Base-by-base conservation (phyloP, 352 stramenopile genomes). In the Pythium rishiriense region DNA sequence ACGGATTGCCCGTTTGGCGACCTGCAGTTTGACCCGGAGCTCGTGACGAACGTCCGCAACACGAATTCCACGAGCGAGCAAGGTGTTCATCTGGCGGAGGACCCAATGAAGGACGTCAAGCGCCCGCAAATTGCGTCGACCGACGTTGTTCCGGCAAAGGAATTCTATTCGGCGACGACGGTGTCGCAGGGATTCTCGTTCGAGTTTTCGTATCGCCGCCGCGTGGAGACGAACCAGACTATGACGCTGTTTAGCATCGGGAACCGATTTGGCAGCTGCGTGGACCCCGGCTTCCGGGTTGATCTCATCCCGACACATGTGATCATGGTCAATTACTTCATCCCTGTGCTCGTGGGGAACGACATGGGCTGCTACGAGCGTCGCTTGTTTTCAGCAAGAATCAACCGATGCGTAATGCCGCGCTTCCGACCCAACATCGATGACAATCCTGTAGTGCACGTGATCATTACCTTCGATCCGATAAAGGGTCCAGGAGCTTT, bases 171-270 rank as follows among this genome's bases (percentile, higher is more conserved):
- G 49, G 73, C 76, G 14, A 58, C 21, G 14, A 53, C 33, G 22
- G 25, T 19, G 17, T 24, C 31, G 1, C 14, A 17, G 2, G 24
- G 86, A 4, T 68, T 90, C 41, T 88, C 78, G 11, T 91, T 94
- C 49, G 86, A 94, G 54, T 74, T 92, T 58, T 74, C 82, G 5
- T 63, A 91, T 10, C 77, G 85, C 7, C 68, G 73, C 8, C 80
- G 72, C 2, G 33, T 61, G 1, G 21, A 61, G 19, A 49, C 26
- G 1, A 87, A 83, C 54, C 70, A 66, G 4, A 81, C 67, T 31
- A 89, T 91, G 79, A 90, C 84, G 28, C 55, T 94, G 14, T 89
- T 94, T 51, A 84, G 74, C 24, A 87, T 94, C 33, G 65, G 74
- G 1, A 91, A 87, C 52, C 62, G 75, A 12, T 90, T 78, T 35